Conservation (phyloP, 306 rosid genomes). For the Lathyrus oleraceus region DNA sequence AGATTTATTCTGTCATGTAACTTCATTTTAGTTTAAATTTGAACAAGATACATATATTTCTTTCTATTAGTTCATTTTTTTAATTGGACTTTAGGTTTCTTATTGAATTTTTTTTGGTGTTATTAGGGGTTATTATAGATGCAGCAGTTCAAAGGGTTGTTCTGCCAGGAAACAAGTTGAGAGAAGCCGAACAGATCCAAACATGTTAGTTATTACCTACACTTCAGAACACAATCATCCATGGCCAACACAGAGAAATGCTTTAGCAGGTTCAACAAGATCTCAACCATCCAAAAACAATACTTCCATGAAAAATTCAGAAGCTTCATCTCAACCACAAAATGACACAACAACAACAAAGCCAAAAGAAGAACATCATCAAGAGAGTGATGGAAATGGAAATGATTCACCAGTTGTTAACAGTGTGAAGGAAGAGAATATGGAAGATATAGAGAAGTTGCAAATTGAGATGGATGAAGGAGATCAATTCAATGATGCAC, state of each 20-base stretch:
- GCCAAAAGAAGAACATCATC: conserved; percentile 46
- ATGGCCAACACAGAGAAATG: conserved; percentile 96
- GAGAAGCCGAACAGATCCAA: conserved; percentile 86
- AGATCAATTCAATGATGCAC: conserved; percentile 43
- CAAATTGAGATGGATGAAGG: conserved; percentile 48
- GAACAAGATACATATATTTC: too few relatives aligned
- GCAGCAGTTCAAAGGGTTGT: conserved; percentile 96
- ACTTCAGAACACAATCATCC: conserved; percentile 98
- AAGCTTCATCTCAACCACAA: conserved; percentile 17
- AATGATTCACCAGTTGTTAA: conserved; percentile 37
- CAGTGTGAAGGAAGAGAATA: conserved; percentile 54
- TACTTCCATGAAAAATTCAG: conserved; percentile 35
- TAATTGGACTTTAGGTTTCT: not conserved
- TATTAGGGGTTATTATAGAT: conserved; percentile 85
- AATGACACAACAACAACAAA: conserved; percentile 35
- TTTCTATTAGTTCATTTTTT: not conserved
- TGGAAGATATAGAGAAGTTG: conserved; percentile 49
- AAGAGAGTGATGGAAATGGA: conserved; percentile 36
- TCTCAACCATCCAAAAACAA: conserved; percentile 62
- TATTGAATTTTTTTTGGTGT: not conserved
- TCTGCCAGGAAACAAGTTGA: conserved; percentile 94
- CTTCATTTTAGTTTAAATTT: too few relatives aligned
- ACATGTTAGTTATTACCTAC: conserved; percentile 92
- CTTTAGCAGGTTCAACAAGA: conserved; percentile 83
- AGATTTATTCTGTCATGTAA: not conserved